These are phyloP conservation scores for Capsicum baccatum DNA, from an alignment of 257 asterid genomes.

Conservation along the genomic window DNA sequence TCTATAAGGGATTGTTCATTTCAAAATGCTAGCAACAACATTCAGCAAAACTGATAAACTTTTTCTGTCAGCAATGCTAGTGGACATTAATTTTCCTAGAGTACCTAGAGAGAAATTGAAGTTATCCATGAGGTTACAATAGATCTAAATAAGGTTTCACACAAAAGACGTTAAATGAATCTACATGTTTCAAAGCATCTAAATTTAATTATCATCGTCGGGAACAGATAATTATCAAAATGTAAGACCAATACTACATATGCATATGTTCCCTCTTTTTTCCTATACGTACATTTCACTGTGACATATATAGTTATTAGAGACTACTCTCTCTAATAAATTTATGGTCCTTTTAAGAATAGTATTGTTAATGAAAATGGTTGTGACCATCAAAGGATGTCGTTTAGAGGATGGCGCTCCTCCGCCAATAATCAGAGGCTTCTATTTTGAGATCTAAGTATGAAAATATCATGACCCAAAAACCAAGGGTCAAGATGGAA, in stretches of 20 bases:
- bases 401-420: too few species aligned
- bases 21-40: neutral
- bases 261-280: neutral
- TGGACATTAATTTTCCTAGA: neutral
- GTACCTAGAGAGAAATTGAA: neutral
- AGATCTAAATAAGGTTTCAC: neutral
- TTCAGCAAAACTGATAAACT: neutral
- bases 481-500: too few species aligned
- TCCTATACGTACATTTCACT: too few species aligned
- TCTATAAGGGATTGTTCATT: neutral
- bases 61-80: neutral
- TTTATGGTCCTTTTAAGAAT: too few species aligned
- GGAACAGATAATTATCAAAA: slow-evolving; percentile 7
- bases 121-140: neutral
- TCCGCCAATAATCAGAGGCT: too few species aligned
- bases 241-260: neutral
- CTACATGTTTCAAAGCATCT: neutral
- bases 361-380: too few species aligned
- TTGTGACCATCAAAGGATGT: too few species aligned
- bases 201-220: neutral
- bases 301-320: too few species aligned
- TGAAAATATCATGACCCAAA: too few species aligned
- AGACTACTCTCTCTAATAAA: too few species aligned
- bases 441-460: too few species aligned
- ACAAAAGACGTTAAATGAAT: slow-evolving; percentile 5